These are phyloP conservation scores for Scheffersomyces stipitis DNA, from an alignment of 805 yeast species.

Conservation along the genomic window DNA sequence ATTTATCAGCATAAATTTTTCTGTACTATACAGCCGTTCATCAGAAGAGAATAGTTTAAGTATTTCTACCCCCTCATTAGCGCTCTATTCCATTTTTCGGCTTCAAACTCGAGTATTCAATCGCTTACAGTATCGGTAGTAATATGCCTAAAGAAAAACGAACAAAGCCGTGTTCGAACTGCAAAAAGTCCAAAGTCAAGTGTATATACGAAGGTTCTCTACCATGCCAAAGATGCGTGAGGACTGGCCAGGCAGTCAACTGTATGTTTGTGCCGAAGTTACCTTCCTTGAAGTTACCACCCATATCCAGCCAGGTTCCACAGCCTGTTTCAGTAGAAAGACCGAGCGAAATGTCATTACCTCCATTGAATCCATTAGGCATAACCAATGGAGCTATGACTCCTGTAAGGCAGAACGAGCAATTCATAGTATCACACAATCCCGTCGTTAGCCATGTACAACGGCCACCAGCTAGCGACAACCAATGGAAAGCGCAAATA, in stretches of 20 bases:
- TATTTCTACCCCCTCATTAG: too few species aligned
- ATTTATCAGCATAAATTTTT: too few species aligned
- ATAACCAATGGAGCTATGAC: conserved; percentile 1
- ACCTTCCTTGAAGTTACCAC: conserved; percentile 14
- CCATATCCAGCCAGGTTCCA: neutral
- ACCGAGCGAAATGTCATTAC: conserved; percentile 1
- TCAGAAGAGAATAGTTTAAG: too few species aligned
- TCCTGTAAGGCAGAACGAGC: neutral
- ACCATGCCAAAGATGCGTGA: conserved; percentile 60
- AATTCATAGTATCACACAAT: too few species aligned
- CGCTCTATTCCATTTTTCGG: too few species aligned
- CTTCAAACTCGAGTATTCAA: too few species aligned
- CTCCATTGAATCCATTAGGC: conserved; percentile 2
- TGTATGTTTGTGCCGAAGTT: conserved; percentile 60
- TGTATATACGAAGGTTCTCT: conserved; percentile 49
- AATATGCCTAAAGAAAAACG: conserved; percentile 38
- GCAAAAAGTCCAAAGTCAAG: conserved; percentile 62
- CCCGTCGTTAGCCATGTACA: neutral
- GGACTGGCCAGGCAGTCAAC: conserved; percentile 41
- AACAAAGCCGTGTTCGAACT: conserved; percentile 61
- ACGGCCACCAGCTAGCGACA: conserved; percentile 7
- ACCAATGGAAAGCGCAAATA: conserved; percentile 33
- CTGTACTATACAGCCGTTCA: too few species aligned
- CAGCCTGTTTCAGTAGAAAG: neutral
- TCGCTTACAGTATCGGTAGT: too few species aligned